A percentile compares a stretch with the other conserved stretches of the same genome.
Evolutionary conservation across 2,329 filamentous ascomycete species (phyloP).

Genomic region (Arthrobotrys sinensis): DNA sequence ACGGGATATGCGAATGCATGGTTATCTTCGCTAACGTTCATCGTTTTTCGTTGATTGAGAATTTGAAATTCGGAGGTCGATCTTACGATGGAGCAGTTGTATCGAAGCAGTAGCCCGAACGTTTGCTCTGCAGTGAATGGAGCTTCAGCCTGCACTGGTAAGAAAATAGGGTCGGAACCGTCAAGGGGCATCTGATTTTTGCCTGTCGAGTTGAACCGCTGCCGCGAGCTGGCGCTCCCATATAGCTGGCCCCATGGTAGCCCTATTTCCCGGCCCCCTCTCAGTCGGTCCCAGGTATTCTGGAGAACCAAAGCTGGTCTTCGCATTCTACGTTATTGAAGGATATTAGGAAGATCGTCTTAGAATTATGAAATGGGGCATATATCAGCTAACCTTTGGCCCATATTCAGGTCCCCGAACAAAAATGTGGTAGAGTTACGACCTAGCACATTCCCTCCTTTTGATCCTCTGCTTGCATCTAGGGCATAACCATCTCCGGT

Average conservation of each 20-base stretch:
- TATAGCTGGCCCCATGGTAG: constrained; percentile 25
- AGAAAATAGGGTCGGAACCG: constrained; percentile 12
- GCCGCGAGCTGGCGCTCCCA: neutral
- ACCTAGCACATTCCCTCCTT: constrained; percentile 12
- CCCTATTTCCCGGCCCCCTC: neutral
- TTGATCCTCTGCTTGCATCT: neutral
- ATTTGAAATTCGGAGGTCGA: constrained; percentile 16
- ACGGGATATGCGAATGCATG: neutral
- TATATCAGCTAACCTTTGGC: too few relatives aligned
- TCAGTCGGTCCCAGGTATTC: neutral
- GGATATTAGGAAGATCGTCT: neutral
- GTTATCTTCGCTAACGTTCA: neutral
- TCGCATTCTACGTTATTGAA: neutral
- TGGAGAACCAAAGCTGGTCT: neutral
- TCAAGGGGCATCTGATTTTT: constrained; percentile 20
- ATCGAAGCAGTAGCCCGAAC: constrained; percentile 21
- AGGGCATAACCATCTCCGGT: constrained; percentile 28
- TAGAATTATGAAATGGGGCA: neutral
- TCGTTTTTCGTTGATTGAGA: constrained; percentile 2
- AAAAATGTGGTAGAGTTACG: constrained; percentile 11
- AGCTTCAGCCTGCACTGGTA: constrained; percentile 1
- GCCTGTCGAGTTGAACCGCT: neutral
- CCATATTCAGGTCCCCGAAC: too few relatives aligned
- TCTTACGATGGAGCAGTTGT: constrained; percentile 25
- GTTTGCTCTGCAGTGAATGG: neutral